These are phyloP conservation scores for Dictyostelium purpureum DNA, from an alignment of 78 protist genomes.

Conservation along the genomic window DNA sequence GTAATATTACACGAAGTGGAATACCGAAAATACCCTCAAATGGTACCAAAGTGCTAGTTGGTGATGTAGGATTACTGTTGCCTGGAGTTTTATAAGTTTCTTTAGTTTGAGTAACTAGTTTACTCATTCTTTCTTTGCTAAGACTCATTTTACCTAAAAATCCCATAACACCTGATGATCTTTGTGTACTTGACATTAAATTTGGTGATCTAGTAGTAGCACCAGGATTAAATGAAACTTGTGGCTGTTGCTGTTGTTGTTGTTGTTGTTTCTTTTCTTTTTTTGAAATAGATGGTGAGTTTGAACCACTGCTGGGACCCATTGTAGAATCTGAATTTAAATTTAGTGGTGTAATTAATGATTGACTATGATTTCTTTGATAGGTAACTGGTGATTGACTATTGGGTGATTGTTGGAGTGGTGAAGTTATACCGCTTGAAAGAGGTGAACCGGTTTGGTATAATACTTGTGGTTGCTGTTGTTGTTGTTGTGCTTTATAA, in stretches of 20 bases:
- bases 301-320: not conserved
- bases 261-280: not conserved
- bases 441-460: not conserved
- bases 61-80: not conserved
- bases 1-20: conserved; percentile 53
- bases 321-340: not conserved
- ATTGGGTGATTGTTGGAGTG: not conserved
- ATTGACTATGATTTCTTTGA: not conserved
- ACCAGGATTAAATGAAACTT: no score
- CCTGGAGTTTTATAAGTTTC: conserved; percentile 29
- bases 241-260: not conserved
- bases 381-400: not conserved
- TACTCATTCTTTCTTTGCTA: conserved; percentile 69
- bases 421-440: not conserved
- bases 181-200: not conserved
- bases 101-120: conserved; percentile 38
- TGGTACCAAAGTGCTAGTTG: not conserved
- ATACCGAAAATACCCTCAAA: conserved; percentile 75
- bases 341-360: not conserved
- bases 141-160: conserved; percentile 46
- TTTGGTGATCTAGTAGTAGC: conserved; percentile 61
- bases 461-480: not conserved
- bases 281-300: not conserved
- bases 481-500: not conserved
- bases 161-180: conserved; percentile 24